These are phyloP conservation scores for Teunomyces barrocoloradensis DNA, from an alignment of 805 yeast species.

Conservation along the genomic window DNA sequence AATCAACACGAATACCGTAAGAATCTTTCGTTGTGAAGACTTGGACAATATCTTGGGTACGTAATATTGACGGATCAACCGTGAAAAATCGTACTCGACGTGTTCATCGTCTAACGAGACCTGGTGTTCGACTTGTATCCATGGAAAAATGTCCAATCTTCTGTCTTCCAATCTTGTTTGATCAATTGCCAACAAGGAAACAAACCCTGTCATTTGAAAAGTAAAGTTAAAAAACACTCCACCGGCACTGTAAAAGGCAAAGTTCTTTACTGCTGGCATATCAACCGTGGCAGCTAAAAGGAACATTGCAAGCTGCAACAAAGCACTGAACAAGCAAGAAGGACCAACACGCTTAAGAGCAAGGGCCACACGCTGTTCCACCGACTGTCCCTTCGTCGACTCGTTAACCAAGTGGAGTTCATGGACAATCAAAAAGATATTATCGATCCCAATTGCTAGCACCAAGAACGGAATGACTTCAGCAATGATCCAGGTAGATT, in stretches of 20 bases:
- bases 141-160: conserved; percentile 62
- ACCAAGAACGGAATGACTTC: conserved; percentile 94
- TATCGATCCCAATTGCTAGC: conserved; percentile 94
- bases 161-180: conserved; percentile 58
- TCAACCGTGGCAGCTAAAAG: conserved; percentile 73
- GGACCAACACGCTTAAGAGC: conserved; percentile 82
- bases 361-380: conserved; percentile 58
- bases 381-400: conserved; percentile 34
- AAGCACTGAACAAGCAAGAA: conserved; percentile 73
- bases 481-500: conserved; percentile 88
- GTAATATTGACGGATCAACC: conserved; percentile 45
- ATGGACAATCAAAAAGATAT: conserved; percentile 81
- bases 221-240: conserved; percentile 75
- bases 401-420: conserved; percentile 61
- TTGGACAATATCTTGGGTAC: conserved; percentile 59
- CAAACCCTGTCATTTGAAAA: conserved; percentile 78
- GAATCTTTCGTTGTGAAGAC: conserved; percentile 44
- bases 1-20: conserved; percentile 58
- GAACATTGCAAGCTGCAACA: conserved; percentile 79
- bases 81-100: conserved; percentile 20
- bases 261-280: conserved; percentile 96
- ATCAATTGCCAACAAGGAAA: conserved; percentile 68
- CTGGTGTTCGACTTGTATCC: conserved; percentile 26
- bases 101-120: conserved; percentile 12
- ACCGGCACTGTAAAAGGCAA: conserved; percentile 87